Evolutionary conservation across 2,329 filamentous ascomycete genomes (phyloP), one percentile per base, ranked within the genome.

Genomic region (Colletotrichum sp.): DNA sequence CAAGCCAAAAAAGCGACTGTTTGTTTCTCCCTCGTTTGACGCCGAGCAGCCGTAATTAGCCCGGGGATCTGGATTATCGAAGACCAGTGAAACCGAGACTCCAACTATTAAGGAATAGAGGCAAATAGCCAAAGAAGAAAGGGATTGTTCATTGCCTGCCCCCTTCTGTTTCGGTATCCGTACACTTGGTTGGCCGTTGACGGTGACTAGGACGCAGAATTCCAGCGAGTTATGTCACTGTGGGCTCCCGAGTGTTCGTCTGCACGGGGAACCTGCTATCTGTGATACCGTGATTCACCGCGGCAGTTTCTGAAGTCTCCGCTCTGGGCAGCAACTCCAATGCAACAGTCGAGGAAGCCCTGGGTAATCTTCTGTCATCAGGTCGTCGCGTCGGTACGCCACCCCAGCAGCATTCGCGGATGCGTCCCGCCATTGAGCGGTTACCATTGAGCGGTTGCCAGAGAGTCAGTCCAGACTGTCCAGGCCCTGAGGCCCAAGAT

Each of bases 381-480:
- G 57, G 70, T 64, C 64, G 74, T 64, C 64, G 65, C 71, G 70
- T 30, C 70, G 73, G 26, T 65, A 64, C 72, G 66, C 43, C 64
- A 76, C 73, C 74, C 70, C 48, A 38, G 64, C 55, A 55, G 64
- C 43, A 38, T 34, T 63, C 55, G 52, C 30, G 73, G 52, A 48
- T 58, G 43, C 48, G 64, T 60, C 58, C 57, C 58, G 58, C 28
- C 52, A 24, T 28, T 16, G n/a, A n/a, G 15, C 32, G 57, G 24
- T 28, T 38, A 43, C 36, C 67, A 71, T n/a, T 66, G 52, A 66
- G 60, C 26, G 67, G 24, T 24, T 61, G 43, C 43, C 57, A 73
- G 48, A 75, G 73, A 75, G 70, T 73, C 73, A 60, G 73, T 69
- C 74, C 26, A 74, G 74, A 65, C 70, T 70, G 73, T 69, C 74